Evolutionary conservation across 768 basidiomycete species (phyloP).

Genomic region (Mycena pura): DNA sequence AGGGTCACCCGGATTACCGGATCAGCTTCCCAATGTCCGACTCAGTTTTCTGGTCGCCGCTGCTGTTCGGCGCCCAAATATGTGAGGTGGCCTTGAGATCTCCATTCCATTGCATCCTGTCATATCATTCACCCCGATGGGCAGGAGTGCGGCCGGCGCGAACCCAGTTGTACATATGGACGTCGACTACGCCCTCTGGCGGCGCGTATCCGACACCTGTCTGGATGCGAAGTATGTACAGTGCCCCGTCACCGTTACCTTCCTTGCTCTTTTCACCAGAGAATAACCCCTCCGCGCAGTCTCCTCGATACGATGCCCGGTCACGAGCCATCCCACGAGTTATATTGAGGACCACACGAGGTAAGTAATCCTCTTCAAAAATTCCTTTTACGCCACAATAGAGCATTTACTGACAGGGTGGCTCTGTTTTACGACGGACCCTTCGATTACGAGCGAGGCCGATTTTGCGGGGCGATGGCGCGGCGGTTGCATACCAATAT

Average conservation of each 20-base stretch:
- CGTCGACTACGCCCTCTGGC: background rate
- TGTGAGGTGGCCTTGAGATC: slow-evolving; percentile 2
- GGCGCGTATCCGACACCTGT: background rate
- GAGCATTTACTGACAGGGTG: background rate
- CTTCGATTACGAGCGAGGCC: background rate
- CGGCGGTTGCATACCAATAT: background rate
- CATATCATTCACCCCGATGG: background rate
- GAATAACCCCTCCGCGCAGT: background rate
- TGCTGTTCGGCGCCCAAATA: background rate
- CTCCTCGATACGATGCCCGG: background rate
- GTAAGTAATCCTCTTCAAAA: background rate
- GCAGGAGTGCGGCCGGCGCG: background rate
- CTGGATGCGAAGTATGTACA: background rate
- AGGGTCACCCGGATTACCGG: background rate
- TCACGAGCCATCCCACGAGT: no score
- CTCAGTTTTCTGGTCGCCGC: background rate
- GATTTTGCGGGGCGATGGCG: background rate
- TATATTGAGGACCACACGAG: background rate
- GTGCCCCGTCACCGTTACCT: no score
- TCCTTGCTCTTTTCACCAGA: background rate
- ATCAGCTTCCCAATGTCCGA: background rate
- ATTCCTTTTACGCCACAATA: background rate
- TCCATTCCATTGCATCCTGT: background rate
- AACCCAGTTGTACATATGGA: background rate
- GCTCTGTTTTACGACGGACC: background rate